Base-by-base conservation (phyloP, 768 basidiomycete species). In the Paxillus involutus region DNA sequence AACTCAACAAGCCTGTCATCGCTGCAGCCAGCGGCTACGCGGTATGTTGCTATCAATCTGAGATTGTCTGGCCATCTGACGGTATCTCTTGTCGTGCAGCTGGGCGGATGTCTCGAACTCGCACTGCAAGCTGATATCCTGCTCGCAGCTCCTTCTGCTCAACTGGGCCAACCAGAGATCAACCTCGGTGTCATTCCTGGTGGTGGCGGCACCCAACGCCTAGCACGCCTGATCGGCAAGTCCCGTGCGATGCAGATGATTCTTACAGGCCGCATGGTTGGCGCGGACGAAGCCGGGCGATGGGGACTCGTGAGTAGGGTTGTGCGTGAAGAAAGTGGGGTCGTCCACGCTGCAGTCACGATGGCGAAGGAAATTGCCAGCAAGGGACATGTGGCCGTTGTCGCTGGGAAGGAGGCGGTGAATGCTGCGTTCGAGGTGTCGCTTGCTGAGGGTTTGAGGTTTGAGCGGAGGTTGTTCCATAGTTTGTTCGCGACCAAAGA, bases 81-180 rank as follows among this genome's bases (percentile, higher is more conserved):
- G 19, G 14, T 6, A 30, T 43, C 48, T 33, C 36, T 10, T 14
- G 57, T 47, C 58, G 30, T 44, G 14, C 59, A 98, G 95, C 89
- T 98, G 57, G 96, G 96, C 10, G 96, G 96, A 37, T 96, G 96
- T 36, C 96, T 95, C 64, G 96, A 99, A 71, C 84, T 99, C 21
- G 96, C 96, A 6, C 82, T 98, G 59, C 93, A 93, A 85, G 91
- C 92, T 70, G 96, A 98, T 75, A 93, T 98, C 70, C 88, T 98
- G 65, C 84, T 97, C 46, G 92, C 88, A 16, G 89, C 93, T 6
- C 89, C 92, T 2, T 91, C 82, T 10, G 96, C 96, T 16, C 85
- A 85, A 62, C 97, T 99, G 61, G 94, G 94, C n/a, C 96, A 97
- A 68, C 96, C 96, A n/a, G 96, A 98, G 70, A 94, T 99, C 71